Conservation (phyloP, 495 filamentous ascomycete genomes). For the Immersiella caudata region DNA sequence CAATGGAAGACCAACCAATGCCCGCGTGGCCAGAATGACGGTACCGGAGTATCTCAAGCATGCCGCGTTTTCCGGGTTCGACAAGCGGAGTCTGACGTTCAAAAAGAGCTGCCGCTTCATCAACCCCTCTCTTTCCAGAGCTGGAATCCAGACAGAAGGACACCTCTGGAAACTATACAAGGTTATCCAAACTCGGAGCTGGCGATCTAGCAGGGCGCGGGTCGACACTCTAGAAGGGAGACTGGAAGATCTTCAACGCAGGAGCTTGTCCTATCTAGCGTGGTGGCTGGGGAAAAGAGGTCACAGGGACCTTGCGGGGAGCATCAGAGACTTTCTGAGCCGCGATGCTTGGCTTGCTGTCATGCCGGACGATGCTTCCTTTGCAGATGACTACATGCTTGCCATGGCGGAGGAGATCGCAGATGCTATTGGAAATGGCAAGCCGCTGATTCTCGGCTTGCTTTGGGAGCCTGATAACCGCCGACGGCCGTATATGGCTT, state of each 20-base stretch:
- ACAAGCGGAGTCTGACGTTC: conserved; percentile 34
- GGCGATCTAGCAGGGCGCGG: background rate
- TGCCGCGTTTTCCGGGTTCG: conserved; percentile 32
- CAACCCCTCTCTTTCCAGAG: conserved; percentile 28
- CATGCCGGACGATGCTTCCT: background rate
- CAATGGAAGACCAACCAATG: conserved; percentile 26
- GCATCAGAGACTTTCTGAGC: background rate
- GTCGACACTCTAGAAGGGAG: background rate
- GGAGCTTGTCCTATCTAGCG: background rate
- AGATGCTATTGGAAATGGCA: background rate
- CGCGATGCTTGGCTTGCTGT: background rate
- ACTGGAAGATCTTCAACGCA: background rate
- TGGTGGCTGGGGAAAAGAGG: background rate
- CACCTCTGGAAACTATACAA: conserved; percentile 39
- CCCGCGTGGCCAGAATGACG: conserved; percentile 25
- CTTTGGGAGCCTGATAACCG: background rate
- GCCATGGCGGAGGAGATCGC: background rate
- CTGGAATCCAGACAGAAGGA: conserved; percentile 31
- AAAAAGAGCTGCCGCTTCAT: conserved; percentile 41
- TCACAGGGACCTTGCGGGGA: background rate
- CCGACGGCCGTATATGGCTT: background rate
- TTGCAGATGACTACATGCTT: background rate
- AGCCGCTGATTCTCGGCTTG: background rate
- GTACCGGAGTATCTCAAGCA: conserved; percentile 33
- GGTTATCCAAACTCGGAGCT: conserved; percentile 23